These are phyloP conservation scores for Ogataea henricii DNA, from an alignment of 805 yeast species.

Conservation along the genomic window DNA sequence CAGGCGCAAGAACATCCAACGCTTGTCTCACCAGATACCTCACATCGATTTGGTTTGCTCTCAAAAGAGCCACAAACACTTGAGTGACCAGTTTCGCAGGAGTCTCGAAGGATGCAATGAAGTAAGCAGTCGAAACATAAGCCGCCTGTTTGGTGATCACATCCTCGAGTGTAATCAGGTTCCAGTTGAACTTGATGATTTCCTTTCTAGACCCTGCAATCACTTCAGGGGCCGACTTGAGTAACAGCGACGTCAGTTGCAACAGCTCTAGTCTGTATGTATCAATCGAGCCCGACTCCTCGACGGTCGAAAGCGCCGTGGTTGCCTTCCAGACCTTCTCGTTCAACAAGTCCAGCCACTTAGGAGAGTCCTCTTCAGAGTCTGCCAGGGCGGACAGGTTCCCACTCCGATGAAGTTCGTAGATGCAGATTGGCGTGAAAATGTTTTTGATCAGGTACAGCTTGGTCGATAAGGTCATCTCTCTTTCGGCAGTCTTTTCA, in stretches of 20 bases:
- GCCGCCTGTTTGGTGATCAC: conserved; percentile 89
- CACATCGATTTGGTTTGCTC: conserved; percentile 85
- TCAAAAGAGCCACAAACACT: conserved; percentile 84
- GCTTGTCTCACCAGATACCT: conserved; percentile 84
- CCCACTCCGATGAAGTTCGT: conserved; percentile 55
- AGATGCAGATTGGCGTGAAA: conserved; percentile 64
- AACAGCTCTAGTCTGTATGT: conserved; percentile 73
- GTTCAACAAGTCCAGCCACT: conserved; percentile 68
- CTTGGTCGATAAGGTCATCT: conserved; percentile 51
- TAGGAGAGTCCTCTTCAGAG: conserved; percentile 34
- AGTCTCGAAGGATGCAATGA: conserved; percentile 85
- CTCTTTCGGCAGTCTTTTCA: conserved; percentile 48
- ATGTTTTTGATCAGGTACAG: conserved; percentile 63
- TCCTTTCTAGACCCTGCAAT: conserved; percentile 72
- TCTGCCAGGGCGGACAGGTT: conserved; percentile 27
- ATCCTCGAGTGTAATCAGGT: conserved; percentile 86
- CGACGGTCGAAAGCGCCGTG: conserved; percentile 50
- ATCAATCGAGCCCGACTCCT: conserved; percentile 71
- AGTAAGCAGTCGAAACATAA: conserved; percentile 81
- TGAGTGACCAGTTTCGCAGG: conserved; percentile 88
- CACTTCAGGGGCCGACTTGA: conserved; percentile 63
- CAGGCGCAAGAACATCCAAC: conserved; percentile 85
- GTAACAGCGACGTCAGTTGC: conserved; percentile 76
- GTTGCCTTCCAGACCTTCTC: conserved; percentile 73
- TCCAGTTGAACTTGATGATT: conserved; percentile 93